These are phyloP conservation scores for Fusarium nelsonii DNA, from an alignment of 2,329 filamentous ascomycete species.

Conservation along the genomic window DNA sequence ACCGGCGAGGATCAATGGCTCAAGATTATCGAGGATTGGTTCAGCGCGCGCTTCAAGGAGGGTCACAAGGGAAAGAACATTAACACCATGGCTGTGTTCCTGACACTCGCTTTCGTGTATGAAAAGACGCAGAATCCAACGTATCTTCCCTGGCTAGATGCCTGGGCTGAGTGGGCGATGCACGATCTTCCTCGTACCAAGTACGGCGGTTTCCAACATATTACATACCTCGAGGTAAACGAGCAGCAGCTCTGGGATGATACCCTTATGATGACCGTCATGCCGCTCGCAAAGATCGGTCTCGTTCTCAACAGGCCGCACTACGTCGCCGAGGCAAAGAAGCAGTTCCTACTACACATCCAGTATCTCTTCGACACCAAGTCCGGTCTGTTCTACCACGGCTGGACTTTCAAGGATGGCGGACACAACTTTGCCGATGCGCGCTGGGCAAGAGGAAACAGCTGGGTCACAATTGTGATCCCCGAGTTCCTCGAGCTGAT, in stretches of 20 bases:
- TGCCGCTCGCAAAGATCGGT: conserved; percentile 85
- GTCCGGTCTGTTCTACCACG: conserved; percentile 83
- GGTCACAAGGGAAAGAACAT: conserved; percentile 86
- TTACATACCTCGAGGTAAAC: conserved; percentile 78
- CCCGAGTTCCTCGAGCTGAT: conserved; percentile 83
- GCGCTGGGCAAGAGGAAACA: conserved; percentile 72
- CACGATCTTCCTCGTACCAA: conserved; percentile 78
- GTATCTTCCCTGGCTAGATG: conserved; percentile 82
- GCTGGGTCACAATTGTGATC: conserved; percentile 86
- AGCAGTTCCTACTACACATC: conserved; percentile 81
- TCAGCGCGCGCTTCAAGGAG: conserved; percentile 73
- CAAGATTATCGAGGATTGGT: conserved; percentile 79
- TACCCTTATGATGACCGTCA: conserved; percentile 88
- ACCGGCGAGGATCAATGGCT: conserved; percentile 72
- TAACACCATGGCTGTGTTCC: conserved; percentile 84
- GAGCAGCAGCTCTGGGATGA: conserved; percentile 85
- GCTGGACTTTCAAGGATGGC: conserved; percentile 80
- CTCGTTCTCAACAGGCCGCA: conserved; percentile 75
- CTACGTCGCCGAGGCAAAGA: conserved; percentile 82
- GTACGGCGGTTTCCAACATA: conserved; percentile 79
- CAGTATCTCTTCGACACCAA: conserved; percentile 81
- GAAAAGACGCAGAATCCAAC: conserved; percentile 76
- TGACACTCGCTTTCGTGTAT: conserved; percentile 82
- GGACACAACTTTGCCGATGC: conserved; percentile 72
- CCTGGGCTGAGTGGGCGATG: conserved; percentile 87